Evolutionary conservation across 2,329 filamentous ascomycete genomes (phyloP).

Genomic region (Epichloe brachyelytri): DNA sequence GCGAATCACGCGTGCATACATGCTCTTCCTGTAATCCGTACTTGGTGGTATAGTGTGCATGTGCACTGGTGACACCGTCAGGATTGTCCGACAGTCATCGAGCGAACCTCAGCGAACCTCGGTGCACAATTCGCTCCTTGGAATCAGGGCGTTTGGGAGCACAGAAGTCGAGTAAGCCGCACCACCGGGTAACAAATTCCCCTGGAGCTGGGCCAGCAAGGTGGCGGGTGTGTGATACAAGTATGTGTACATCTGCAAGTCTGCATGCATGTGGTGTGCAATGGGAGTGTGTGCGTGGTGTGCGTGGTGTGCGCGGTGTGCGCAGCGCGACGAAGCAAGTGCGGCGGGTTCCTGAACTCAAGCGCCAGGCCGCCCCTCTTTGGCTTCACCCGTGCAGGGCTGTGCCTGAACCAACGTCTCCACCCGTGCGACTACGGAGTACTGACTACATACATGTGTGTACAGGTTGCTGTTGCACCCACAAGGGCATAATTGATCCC

Average conservation of each 20-base stretch:
- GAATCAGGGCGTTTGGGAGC: background rate
- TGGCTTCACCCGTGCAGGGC: background rate
- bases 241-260: too few species aligned
- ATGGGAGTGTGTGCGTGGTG: too few species aligned
- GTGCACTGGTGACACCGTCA: too few species aligned
- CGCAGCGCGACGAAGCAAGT: background rate
- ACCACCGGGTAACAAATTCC: background rate
- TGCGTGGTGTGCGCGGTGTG: background rate
- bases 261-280: too few species aligned
- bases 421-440: too few species aligned
- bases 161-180: background rate
- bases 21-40: too few species aligned
- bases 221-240: background rate
- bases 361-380: too few species aligned
- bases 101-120: background rate
- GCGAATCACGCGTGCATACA: background rate
- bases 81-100: too few species aligned
- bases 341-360: constrained; percentile 3
- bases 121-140: background rate
- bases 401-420: constrained; percentile 5
- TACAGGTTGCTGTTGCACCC: too few species aligned
- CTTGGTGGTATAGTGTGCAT: too few species aligned
- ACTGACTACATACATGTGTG: too few species aligned
- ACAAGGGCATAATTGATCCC: too few species aligned
- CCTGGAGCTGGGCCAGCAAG: background rate